A percentile compares a stretch with the other conserved stretches of the same genome.
Evolutionary conservation across 495 filamentous ascomycete genomes (phyloP).

Genomic region (Neurospora cerealis): DNA sequence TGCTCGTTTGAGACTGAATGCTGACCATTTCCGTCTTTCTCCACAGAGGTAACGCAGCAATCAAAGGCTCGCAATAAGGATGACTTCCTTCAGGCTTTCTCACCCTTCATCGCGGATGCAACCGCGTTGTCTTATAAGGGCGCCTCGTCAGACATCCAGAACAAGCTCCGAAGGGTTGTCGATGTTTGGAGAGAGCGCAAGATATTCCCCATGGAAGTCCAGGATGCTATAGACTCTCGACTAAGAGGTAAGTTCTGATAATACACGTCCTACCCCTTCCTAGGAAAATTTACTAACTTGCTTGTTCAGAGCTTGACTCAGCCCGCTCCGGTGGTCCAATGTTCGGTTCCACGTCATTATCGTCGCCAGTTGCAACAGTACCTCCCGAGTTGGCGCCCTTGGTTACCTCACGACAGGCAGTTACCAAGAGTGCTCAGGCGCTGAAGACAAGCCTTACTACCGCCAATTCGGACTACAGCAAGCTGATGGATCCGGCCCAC

Average conservation of each 20-base stretch:
- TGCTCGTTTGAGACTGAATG: not conserved
- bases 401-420: slow-evolving; percentile 56
- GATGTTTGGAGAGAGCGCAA: slow-evolving; percentile 84
- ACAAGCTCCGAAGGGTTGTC: slow-evolving; percentile 77
- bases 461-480: slow-evolving; percentile 73
- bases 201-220: slow-evolving; percentile 74
- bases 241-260: slow-evolving; percentile 53
- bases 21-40: slow-evolving; percentile 11
- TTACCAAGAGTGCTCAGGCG: slow-evolving; percentile 58
- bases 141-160: slow-evolving; percentile 69
- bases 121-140: slow-evolving; percentile 78
- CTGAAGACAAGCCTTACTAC: slow-evolving; percentile 51
- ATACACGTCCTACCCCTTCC: not conserved
- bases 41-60: slow-evolving; percentile 84
- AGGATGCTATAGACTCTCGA: slow-evolving; percentile 65
- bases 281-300: slow-evolving; percentile 1
- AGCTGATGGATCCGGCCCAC: slow-evolving; percentile 58
- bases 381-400: slow-evolving; percentile 72
- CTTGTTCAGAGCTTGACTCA: slow-evolving; percentile 63
- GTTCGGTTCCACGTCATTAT: slow-evolving; percentile 42
- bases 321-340: slow-evolving; percentile 59
- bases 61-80: slow-evolving; percentile 83
- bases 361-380: slow-evolving; percentile 31
- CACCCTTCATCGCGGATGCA: slow-evolving; percentile 82
- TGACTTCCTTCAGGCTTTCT: slow-evolving; percentile 86